Percentiles rank a stretch among this genome's conserved stretches.
These are phyloP conservation scores for Aulographum hederae DNA, from an alignment of 2,329 filamentous ascomycete species.

Conservation along the genomic window DNA sequence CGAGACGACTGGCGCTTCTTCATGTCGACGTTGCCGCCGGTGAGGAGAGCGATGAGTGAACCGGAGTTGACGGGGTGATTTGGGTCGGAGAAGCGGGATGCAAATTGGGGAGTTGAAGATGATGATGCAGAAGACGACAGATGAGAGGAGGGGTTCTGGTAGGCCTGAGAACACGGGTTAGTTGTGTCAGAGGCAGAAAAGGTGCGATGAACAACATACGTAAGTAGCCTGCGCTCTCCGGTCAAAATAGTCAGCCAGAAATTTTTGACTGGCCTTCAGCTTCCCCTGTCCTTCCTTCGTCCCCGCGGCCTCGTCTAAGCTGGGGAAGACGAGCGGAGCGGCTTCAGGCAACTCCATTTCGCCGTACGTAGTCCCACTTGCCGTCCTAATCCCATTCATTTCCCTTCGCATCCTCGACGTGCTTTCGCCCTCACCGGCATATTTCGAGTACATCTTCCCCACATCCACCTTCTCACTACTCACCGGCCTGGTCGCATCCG, in stretches of 20 bases:
- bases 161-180: too few species aligned
- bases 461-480: constrained; percentile 15
- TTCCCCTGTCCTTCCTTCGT: constrained; percentile 10
- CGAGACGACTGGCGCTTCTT: neutral
- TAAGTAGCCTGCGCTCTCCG: constrained; percentile 28
- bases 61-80: constrained; percentile 4
- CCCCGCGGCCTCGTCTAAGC: constrained; percentile 14
- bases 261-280: constrained; percentile 15
- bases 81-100: constrained; percentile 2
- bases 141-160: too few species aligned
- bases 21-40: constrained; percentile 1
- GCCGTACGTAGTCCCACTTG: constrained; percentile 20
- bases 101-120: neutral
- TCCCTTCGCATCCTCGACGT: constrained; percentile 9
- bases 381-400: constrained; percentile 18
- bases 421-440: too few species aligned
- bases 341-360: constrained; percentile 15
- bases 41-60: constrained; percentile 3
- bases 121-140: too few species aligned
- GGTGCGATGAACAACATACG: constrained; percentile 11
- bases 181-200: too few species aligned
- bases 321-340: constrained; percentile 21
- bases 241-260: constrained; percentile 32
- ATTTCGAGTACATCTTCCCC: constrained; percentile 18
- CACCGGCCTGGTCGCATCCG: constrained; percentile 24